Conservation (phyloP, 2,329 filamentous ascomycete genomes). For the Alternaria triticimaculans region DNA sequence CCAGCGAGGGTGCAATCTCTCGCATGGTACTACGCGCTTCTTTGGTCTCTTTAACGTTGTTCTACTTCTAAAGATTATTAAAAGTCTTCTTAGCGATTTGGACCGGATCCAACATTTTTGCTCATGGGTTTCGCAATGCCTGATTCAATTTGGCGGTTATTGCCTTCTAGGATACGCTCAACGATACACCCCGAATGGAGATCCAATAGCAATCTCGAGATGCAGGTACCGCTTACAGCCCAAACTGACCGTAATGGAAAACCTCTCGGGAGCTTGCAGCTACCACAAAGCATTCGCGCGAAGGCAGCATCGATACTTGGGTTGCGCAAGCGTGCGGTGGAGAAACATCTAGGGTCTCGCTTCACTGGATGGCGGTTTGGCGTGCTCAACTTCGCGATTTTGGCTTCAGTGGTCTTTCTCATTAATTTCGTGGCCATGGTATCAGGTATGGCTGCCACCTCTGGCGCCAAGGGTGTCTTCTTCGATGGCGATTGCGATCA, state of each 20-base stretch:
- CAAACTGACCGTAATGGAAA: too few relatives aligned
- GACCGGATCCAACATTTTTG: not conserved
- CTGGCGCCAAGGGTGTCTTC: not conserved
- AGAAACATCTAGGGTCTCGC: slow-evolving; percentile 6
- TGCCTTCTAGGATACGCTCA: not conserved
- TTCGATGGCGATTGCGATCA: not conserved
- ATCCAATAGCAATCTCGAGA: not conserved
- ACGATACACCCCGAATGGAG: not conserved
- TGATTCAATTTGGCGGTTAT: not conserved
- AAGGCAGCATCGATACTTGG: not conserved
- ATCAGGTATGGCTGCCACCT: not conserved
- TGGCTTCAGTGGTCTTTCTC: slow-evolving; percentile 11
- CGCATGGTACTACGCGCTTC: not conserved
- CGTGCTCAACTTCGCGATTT: slow-evolving; percentile 16
- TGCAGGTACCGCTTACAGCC: not conserved
- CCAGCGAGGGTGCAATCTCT: slow-evolving; percentile 21
- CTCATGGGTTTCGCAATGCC: not conserved
- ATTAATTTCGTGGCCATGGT: not conserved
- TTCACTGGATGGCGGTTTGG: slow-evolving; percentile 24
- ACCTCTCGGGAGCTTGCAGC: not conserved
- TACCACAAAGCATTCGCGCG: not conserved
- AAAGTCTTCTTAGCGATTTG: too few relatives aligned
- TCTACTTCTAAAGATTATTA: too few relatives aligned
- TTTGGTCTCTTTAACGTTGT: not conserved
- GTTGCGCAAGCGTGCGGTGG: not conserved